A percentile compares a stretch with the other conserved stretches of the same genome.
Conservation (phyloP, 2,329 filamentous ascomycete genomes). For the Ophiostoma sp. region DNA sequence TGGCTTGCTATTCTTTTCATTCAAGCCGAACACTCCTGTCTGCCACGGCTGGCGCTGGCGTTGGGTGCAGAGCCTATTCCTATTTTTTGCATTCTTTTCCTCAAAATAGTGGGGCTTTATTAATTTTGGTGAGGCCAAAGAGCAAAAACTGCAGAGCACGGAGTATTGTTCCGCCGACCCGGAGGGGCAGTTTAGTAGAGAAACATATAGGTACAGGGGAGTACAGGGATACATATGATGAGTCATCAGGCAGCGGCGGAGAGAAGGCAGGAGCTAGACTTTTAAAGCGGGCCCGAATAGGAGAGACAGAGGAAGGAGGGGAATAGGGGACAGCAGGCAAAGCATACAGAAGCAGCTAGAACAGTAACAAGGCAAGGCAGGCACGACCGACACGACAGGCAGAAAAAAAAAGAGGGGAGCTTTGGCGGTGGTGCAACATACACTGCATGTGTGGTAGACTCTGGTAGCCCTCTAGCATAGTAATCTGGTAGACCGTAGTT, state of each 20-base stretch:
- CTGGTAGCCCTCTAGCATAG: background rate
- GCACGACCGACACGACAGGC: background rate
- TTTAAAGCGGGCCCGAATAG: background rate
- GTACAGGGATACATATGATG: background rate
- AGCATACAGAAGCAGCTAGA: conserved; percentile 11
- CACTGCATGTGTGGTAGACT: background rate
- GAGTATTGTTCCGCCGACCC: background rate
- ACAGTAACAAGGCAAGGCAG: conserved; percentile 9
- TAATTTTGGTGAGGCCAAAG: conserved; percentile 10
- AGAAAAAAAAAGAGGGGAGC: conserved; percentile 18
- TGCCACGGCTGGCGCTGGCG: background rate
- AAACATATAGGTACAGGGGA: background rate
- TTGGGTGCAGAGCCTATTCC: background rate
- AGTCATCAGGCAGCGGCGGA: background rate
- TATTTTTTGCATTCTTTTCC: conserved; percentile 12
- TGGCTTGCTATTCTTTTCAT: conserved; percentile 13
- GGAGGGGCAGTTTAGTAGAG: conserved; percentile 10
- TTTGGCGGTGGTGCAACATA: conserved; percentile 11
- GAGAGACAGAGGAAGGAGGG: background rate
- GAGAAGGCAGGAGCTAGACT: background rate
- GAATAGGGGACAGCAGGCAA: conserved; percentile 4
- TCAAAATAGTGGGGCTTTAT: background rate
- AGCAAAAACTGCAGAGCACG: conserved; percentile 6
- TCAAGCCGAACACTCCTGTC: background rate
- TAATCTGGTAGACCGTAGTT: conserved; percentile 8